Evolutionary conservation across 768 basidiomycete genomes (phyloP).

Genomic region (Cantharellus anzutake): DNA sequence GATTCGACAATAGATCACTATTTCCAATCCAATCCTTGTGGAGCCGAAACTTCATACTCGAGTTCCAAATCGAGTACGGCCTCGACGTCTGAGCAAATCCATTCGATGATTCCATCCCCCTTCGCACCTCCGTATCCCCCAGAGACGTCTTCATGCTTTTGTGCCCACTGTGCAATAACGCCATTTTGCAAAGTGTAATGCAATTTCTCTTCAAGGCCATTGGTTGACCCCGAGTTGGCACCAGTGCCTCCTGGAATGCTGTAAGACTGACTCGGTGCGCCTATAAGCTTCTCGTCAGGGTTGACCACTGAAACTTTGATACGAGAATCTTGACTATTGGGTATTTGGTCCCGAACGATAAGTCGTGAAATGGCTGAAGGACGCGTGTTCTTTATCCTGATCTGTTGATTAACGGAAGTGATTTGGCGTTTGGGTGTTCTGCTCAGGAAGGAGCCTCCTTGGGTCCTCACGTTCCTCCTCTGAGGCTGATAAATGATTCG

Average conservation of each 20-base stretch:
- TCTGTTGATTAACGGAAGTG: constrained; percentile 7
- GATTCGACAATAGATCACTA: background rate
- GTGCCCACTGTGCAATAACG: constrained; percentile 17
- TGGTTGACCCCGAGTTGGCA: constrained; percentile 5
- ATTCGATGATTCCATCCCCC: constrained; percentile 32
- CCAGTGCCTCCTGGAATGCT: background rate
- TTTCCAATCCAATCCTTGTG: constrained; percentile 14
- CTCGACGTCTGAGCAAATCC: constrained; percentile 27
- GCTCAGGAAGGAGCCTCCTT: background rate
- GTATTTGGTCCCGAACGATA: constrained; percentile 6
- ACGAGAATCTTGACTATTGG: constrained; percentile 12
- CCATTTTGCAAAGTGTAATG: constrained; percentile 26
- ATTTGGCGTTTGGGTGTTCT: constrained; percentile 4
- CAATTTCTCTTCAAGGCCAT: constrained; percentile 27
- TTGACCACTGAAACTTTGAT: constrained; percentile 16
- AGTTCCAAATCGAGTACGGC: constrained; percentile 26
- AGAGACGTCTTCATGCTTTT: constrained; percentile 12
- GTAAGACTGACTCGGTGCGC: background rate
- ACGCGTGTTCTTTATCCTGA: constrained; percentile 9
- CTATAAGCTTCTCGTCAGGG: constrained; percentile 10
- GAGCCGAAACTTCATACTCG: constrained; percentile 34
- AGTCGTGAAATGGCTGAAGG: background rate
- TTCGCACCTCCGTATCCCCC: constrained; percentile 1
- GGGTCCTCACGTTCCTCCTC: constrained; percentile 1
- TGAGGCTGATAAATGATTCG: constrained; percentile 9